Evolutionary conservation across 371 early-diverging fungal genomes (phyloP).

Genomic region (Apophysomyces trapeziformis): DNA sequence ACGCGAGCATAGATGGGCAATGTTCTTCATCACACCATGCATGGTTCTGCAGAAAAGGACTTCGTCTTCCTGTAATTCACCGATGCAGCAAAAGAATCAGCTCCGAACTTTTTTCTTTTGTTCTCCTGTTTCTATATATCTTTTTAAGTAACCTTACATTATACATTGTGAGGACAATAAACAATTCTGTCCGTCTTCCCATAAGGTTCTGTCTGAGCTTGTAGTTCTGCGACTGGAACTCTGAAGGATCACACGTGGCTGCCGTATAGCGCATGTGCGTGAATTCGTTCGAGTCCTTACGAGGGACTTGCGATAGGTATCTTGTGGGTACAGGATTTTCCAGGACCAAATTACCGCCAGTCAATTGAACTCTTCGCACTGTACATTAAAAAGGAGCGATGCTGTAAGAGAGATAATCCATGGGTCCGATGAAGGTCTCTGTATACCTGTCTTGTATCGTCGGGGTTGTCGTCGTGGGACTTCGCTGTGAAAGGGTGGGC

Average conservation of each 20-base stretch:
- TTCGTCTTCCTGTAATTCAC: slow-evolving; percentile 52
- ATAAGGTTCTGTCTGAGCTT: slow-evolving; percentile 49
- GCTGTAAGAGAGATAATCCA: neutral
- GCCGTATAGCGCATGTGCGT: slow-evolving; percentile 74
- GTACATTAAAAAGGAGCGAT: neutral
- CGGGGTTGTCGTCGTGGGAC: slow-evolving; percentile 46
- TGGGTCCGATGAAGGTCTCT: slow-evolving; percentile 9
- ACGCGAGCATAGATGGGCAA: slow-evolving; percentile 71
- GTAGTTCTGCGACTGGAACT: slow-evolving; percentile 58
- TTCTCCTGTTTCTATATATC: neutral
- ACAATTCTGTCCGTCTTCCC: slow-evolving; percentile 71
- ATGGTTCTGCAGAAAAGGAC: slow-evolving; percentile 72
- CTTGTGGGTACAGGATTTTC: slow-evolving; percentile 66
- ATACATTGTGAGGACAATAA: slow-evolving; percentile 70
- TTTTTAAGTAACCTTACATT: slow-evolving; percentile 22
- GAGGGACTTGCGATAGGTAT: slow-evolving; percentile 49
- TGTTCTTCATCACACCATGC: slow-evolving; percentile 77
- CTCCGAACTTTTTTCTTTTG: neutral
- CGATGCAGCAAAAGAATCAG: neutral
- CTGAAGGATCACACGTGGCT: slow-evolving; percentile 70
- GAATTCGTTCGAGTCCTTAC: slow-evolving; percentile 55
- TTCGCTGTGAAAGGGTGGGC: slow-evolving; percentile 32
- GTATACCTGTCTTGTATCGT: slow-evolving; percentile 51
- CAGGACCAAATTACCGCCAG: slow-evolving; percentile 65
- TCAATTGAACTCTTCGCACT: slow-evolving; percentile 49